phyloP scores from a whole-genome alignment of 1,139 yeast species.

The Kodamaea arcana region DNA sequence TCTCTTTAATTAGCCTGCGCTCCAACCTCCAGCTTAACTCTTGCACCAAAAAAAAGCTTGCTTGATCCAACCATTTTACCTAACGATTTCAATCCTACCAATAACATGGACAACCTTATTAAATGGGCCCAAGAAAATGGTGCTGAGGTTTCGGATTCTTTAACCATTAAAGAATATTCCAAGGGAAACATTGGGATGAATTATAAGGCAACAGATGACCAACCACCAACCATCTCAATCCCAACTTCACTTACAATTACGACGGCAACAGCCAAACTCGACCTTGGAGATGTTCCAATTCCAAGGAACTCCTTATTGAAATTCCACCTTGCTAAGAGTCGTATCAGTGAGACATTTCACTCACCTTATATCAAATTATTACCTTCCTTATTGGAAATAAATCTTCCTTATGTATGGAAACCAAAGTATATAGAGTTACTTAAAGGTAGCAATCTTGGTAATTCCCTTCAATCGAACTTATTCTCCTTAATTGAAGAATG shows the following conservation, averaged over 20 bases:
- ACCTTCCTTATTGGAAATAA: constrained; percentile 47
- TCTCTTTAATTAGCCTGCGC: no score
- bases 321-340: constrained; percentile 41
- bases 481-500: constrained; percentile 45
- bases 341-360: constrained; percentile 19
- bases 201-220: constrained; percentile 6
- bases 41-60: no score
- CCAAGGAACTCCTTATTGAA: constrained; percentile 40
- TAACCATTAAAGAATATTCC: constrained; percentile 21
- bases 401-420: constrained; percentile 65
- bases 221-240: constrained; percentile 23
- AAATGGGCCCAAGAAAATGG: constrained; percentile 53
- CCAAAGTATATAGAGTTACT: constrained; percentile 46
- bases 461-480: constrained; percentile 35
- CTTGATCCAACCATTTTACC: no score
- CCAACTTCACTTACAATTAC: constrained; percentile 41
- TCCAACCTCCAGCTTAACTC: no score
- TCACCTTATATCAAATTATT: constrained; percentile 55
- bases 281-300: constrained; percentile 22
- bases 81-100: neutral
- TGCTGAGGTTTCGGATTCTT: constrained; percentile 28
- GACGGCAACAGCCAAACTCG: constrained; percentile 37
- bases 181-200: constrained; percentile 40
- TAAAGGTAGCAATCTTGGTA: constrained; percentile 60
- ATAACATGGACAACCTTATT: neutral